phyloP scores from a whole-genome alignment of 2,329 filamentous ascomycete species.

The Sclerotinia minor region DNA sequence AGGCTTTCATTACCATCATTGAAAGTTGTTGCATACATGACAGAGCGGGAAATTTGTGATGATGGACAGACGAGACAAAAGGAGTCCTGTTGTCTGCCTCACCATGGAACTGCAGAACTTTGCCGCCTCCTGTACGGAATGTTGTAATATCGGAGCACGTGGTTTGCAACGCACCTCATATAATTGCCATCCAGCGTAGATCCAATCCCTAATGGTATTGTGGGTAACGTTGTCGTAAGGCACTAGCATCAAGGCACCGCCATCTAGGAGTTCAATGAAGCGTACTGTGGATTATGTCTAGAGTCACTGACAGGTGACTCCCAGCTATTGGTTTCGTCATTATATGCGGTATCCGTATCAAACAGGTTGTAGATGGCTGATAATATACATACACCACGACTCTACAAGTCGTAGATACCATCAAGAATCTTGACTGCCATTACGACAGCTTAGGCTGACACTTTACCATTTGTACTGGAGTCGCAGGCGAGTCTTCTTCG shows the following conservation, averaged over 20 bases:
- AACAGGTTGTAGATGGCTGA: slow-evolving; percentile 36
- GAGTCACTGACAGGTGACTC: slow-evolving; percentile 41
- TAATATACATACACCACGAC: slow-evolving; percentile 45
- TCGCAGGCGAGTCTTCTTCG: slow-evolving; percentile 27
- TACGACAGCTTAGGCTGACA: slow-evolving; percentile 40
- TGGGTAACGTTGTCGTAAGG: slow-evolving; percentile 53
- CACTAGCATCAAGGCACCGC: slow-evolving; percentile 44
- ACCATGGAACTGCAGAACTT: slow-evolving; percentile 59
- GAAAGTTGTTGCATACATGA: slow-evolving; percentile 49
- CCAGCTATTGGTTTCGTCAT: slow-evolving; percentile 34
- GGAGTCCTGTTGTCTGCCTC: slow-evolving; percentile 56
- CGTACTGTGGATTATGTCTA: slow-evolving; percentile 45
- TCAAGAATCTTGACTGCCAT: slow-evolving; percentile 43
- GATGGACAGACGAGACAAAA: slow-evolving; percentile 54
- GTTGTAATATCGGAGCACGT: slow-evolving; percentile 53
- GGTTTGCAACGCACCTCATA: slow-evolving; percentile 55
- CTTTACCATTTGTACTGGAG: slow-evolving; percentile 30
- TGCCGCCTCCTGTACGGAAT: slow-evolving; percentile 53
- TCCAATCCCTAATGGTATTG: slow-evolving; percentile 57
- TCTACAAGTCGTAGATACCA: slow-evolving; percentile 42
- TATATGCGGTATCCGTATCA: slow-evolving; percentile 13
- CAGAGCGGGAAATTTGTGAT: slow-evolving; percentile 53
- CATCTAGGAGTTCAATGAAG: slow-evolving; percentile 46
- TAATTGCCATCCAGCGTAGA: slow-evolving; percentile 49
- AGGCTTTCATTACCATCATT: slow-evolving; percentile 47